Conservation (phyloP, 2,329 filamentous ascomycete species). For the Arthrobotrys musiformis region DNA sequence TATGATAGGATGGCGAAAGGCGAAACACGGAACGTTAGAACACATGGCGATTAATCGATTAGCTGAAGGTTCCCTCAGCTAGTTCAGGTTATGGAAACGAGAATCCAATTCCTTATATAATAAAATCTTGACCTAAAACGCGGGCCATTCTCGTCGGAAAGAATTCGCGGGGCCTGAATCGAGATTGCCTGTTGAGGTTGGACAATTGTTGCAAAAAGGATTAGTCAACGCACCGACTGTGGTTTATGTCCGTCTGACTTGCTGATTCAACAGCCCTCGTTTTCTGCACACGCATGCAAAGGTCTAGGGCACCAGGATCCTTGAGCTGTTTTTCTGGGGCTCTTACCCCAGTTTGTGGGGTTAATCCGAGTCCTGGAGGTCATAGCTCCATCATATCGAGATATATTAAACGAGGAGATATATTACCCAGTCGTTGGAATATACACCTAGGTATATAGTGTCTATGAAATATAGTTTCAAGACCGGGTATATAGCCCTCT, state of each 20-base stretch:
- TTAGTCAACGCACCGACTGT: constrained; percentile 17
- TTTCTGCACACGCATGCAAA: constrained; percentile 4
- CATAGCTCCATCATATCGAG: constrained; percentile 1
- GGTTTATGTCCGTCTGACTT: not conserved
- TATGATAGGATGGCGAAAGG: not conserved
- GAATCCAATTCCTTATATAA: not conserved
- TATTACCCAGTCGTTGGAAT: no score
- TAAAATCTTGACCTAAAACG: not conserved
- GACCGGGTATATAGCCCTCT: no score
- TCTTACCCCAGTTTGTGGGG: constrained; percentile 1
- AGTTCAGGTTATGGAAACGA: not conserved
- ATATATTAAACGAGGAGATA: not conserved
- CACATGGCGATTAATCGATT: no score
- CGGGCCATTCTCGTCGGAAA: not conserved
- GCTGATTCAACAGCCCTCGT: constrained; percentile 1
- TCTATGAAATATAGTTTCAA: no score
- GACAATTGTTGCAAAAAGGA: constrained; percentile 1
- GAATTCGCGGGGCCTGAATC: not conserved
- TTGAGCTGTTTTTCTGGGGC: constrained; percentile 12
- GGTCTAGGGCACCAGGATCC: not conserved
- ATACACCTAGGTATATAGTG: no score
- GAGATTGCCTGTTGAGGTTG: no score
- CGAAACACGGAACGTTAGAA: no score
- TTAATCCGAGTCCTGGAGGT: constrained; percentile 6
- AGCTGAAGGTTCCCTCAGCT: no score